Base-by-base conservation (phyloP, 306 rosid genomes). In the Glycine latifolia region DNA sequence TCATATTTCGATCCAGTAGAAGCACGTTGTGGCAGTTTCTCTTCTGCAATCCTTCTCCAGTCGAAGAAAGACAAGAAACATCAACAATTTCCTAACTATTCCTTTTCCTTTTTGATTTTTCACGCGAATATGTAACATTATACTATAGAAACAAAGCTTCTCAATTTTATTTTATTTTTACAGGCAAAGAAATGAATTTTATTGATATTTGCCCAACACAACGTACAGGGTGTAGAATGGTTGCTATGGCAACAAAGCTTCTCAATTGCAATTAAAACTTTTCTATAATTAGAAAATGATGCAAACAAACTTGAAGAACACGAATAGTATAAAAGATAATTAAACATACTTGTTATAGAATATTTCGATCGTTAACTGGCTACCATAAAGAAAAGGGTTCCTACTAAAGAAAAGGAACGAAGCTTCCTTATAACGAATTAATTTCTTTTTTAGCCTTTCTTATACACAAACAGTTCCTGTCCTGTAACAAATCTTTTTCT, bases 391-490 rank as follows among this genome's bases (percentile, higher is more conserved):
- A 53, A 67, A 78, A 39, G 71, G 56, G 46, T 44, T 54, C 4
- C 6, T 8, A 44, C 33, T 31, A 79, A 79, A 58, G 77, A 79
- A 70, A 71, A 79, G 59, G 71, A 58, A n/a, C 5, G 46, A 80
- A 37, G 65, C 83, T 80, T 71, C 72, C 33, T 11, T 16, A 5
- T 37, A 58, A 71, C 78, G 63, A 70, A 16, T 56, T 71, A 16
- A 33, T 60, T 79, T 35, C 20, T 4, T 47, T 33, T 26, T 58
- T 5, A 46, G 7, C 71, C 3, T 79, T 20, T 68, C 33, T 3
- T 16, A 5, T 70, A 6, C 15, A 35, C 46, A 62, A 61, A 62
- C 5, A 33, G 16, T 26, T 2, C 31, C 31, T 26, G 31, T 26
- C 31, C 1, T 26, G 31, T 26, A 26, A 10, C 67, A 61, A 31